Base-by-base conservation (phyloP, 768 basidiomycete species). In the Naganishia onofrii region DNA sequence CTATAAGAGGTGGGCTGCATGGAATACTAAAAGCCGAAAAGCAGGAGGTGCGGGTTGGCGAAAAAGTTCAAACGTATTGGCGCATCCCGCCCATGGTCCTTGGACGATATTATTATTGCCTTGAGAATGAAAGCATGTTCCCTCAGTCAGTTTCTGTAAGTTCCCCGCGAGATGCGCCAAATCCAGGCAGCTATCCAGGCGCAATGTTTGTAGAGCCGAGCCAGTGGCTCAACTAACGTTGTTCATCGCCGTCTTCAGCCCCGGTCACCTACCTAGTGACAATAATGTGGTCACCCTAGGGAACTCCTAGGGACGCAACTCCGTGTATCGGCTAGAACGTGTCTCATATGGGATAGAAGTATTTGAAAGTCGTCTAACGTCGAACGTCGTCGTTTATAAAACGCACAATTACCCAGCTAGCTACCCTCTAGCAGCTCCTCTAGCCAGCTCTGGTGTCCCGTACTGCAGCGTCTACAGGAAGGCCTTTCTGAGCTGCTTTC, bases 341-440 rank as follows among this genome's bases (percentile, higher is more conserved):
- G 48, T 51, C 48, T 51, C 48, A 51, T 6, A 51, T 26, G n/a
- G 19, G 3, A 1, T 51, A n/a, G n/a, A n/a, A n/a, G n/a, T n/a
- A n/a, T 51, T 51, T n/a, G 21, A 51, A 51, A 51, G 48, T 51
- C 48, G 48, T 26, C 48, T n/a, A 51, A 51, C 34, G 34, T 36
- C 34, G 4, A 36, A 36, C 46, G 48, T 13, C 23, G 23, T 23
- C 48, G 19, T 51, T 26, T 51, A 26, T n/a, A 23, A 51, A 51
- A n/a, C 12, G 7, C 3, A 23, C n/a, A 26, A 7, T 23, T 26
- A 51, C 48, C 48, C 7, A 51, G 7, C 19, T n/a, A 51, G 46
- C 15, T 46, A 51, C 7, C 7, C 2, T 15, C 7, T 17, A 42
- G 15, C 42, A 51, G 48, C n/a, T 51, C 48, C 7, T 51, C 3